A percentile compares a stretch with the other conserved stretches of the same genome.
These are phyloP conservation scores for Rhizopogon vinicolor DNA, from an alignment of 768 basidiomycete species.

Conservation along the genomic window DNA sequence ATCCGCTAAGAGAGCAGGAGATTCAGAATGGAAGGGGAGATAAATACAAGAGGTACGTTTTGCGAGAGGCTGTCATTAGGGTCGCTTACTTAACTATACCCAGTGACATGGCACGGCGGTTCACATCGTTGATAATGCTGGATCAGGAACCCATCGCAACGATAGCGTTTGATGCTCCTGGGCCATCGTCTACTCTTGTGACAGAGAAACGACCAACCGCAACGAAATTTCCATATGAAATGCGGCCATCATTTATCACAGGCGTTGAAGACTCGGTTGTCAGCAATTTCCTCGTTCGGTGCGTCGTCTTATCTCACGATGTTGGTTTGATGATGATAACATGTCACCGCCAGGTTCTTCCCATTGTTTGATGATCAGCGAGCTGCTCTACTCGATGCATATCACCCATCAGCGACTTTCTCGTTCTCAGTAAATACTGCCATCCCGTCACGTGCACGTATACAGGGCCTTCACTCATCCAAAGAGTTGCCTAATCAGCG, in stretches of 20 bases:
- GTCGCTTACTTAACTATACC: conserved; percentile 5
- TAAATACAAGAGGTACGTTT: conserved; percentile 62
- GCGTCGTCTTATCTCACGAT: conserved; percentile 20
- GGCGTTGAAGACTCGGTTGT: conserved; percentile 69
- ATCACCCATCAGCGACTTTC: conserved; percentile 85
- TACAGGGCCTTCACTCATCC: conserved; percentile 61
- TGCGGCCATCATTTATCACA: conserved; percentile 68
- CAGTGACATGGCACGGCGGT: conserved; percentile 79
- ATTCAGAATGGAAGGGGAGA: conserved; percentile 52
- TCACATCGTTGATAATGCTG: conserved; percentile 76
- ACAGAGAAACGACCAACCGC: conserved; percentile 44
- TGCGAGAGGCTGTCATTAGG: background rate
- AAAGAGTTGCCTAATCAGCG: conserved; percentile 76
- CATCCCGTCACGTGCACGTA: conserved; percentile 73
- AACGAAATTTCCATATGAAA: conserved; percentile 74
- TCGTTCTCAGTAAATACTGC: conserved; percentile 84
- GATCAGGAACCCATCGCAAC: conserved; percentile 75
- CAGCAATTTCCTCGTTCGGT: conserved; percentile 77
- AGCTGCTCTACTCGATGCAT: conserved; percentile 59
- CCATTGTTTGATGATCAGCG: conserved; percentile 79
- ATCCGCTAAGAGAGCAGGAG: conserved; percentile 66
- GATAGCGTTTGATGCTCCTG: conserved; percentile 76
- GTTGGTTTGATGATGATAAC: conserved; percentile 4
- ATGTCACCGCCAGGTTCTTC: conserved; percentile 60
- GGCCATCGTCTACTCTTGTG: conserved; percentile 39